Evolutionary conservation across 768 basidiomycete genomes (phyloP), one percentile per base, ranked within the genome.

Genomic region (Russula sp.): DNA sequence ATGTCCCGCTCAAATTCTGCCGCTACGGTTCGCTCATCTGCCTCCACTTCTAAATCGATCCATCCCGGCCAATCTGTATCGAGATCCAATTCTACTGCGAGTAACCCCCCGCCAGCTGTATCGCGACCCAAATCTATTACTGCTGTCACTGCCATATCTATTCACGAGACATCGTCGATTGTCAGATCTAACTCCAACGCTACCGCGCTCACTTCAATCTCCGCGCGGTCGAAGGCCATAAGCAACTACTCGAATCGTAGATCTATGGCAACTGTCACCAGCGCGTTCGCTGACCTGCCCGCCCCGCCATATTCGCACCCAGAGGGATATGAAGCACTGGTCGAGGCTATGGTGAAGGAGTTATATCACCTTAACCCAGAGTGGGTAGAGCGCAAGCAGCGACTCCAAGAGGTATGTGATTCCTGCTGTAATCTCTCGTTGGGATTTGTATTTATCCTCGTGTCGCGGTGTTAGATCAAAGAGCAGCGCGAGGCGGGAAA

Each of bases 361-460:
- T 54, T 69, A 32, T 69, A 67, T 40, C 50, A 57, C 16, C 53
- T 69, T 26, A 69, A 54, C 26, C 68, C 68, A 0, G 63, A 64
- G 42, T 69, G 68, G 68, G 62, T 57, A 28, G 68, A 63, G 54
- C 66, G 68, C 42, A 67, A 65, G 54, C 50, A 40, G 57, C 61
- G 60, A 51, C 60, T 69, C 8, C 22, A 68, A 49, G 42, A 69
- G 68, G 68, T 67, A 49, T 38, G 58, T 54, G 40, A 32, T 26
- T 48, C n/a, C 49, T 10, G 22, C 24, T 14, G n/a, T 22, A 10
- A 30, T 14, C 16, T 13, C 26, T 53, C 40, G 26, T 34, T 26
- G 14, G 14, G 20, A 11, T 11, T 3, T 48, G 16, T 30, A 30
- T n/a, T 66, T 18, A 54, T 24, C 4, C 3, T 40, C 36, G 11